These are phyloP conservation scores for Closterium sp. DNA, from an alignment of 139 green algal genomes.

Conservation along the genomic window DNA sequence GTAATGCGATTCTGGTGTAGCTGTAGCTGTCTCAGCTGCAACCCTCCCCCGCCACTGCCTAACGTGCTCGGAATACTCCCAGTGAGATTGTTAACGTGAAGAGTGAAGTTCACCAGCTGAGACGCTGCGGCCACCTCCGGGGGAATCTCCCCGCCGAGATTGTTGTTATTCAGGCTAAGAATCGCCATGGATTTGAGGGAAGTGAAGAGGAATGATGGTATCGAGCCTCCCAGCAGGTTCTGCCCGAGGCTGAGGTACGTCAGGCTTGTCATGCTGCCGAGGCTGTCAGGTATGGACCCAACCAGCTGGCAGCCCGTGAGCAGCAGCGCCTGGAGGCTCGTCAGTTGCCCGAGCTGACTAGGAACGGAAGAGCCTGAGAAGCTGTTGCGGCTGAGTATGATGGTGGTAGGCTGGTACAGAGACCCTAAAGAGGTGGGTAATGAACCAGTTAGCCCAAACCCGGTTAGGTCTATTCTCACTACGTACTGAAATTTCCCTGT, in stretches of 20 bases:
- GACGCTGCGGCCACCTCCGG: background rate
- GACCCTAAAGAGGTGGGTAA: background rate
- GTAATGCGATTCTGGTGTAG: constrained; percentile 10
- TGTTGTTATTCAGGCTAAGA: background rate
- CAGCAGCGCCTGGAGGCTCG: background rate
- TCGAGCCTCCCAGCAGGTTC: background rate
- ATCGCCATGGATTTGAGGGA: background rate
- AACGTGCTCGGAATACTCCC: background rate
- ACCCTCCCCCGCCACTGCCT: background rate
- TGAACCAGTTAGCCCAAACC: background rate
- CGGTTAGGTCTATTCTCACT: background rate
- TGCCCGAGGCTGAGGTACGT: background rate
- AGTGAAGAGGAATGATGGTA: background rate
- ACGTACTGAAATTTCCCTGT: background rate
- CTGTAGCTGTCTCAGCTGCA: background rate
- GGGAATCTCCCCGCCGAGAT: background rate
- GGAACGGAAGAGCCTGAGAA: background rate
- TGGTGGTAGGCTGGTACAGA: background rate
- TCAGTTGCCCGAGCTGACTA: background rate
- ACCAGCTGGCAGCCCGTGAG: background rate
- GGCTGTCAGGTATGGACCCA: constrained; percentile 2
- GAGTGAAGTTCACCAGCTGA: background rate
- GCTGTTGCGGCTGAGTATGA: background rate
- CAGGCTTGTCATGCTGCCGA: constrained; percentile 2
- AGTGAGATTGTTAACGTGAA: constrained; percentile 12